Base-by-base conservation (phyloP, 164 flowering plant genomes). In the Umbilicus rupestris region DNA sequence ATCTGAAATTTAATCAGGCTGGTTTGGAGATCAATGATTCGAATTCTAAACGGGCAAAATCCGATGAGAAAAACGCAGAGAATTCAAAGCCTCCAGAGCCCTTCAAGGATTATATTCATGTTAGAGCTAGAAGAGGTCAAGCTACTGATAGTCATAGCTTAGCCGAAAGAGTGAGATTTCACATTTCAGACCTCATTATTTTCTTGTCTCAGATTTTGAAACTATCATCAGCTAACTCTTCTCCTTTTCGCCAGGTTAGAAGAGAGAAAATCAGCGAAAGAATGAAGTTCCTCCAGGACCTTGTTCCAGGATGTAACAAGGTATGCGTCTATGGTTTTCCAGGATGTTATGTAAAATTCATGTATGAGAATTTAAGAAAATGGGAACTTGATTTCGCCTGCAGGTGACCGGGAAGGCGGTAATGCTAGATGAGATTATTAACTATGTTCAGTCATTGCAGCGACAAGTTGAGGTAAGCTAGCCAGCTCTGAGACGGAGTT, bases 81-180 rank as follows among this genome's bases (percentile, higher is more conserved):
- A 74, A 67, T 52, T 55, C 68, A 33, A 86, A 92, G 81, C 79
- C 83, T n/a, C 80, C 86, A 0, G 98, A 93, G 76, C 83, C 95
- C 17, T 85, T 81, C 3, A 94, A 90, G 77, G 98, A 94, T 59
- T 94, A 87, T 65, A 90, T 94, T 64, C 98, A 94, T 81, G 98
- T 94, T 42, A 84, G 98, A 68, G 98, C 98, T 62, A 79, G 98
- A 73, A 85, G 98, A 71, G 98, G 98, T 66, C 97, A 94, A 74
- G 97, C 98, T n/a, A 94, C 98, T 50, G 97, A 94, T 69, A 94
- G 97, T 70, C 98, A 93, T 63, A 92, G 98, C 71, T 82, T 92
- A 15, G 98, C 98, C 8, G 98, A 93, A 83, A 85, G 98, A 74
- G 98, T 90, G 82, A 44, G 80, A 63, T 76, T 35, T 28, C 59